These are phyloP conservation scores for Hyphopichia homilentoma DNA, from an alignment of 805 yeast species.

Conservation along the genomic window DNA sequence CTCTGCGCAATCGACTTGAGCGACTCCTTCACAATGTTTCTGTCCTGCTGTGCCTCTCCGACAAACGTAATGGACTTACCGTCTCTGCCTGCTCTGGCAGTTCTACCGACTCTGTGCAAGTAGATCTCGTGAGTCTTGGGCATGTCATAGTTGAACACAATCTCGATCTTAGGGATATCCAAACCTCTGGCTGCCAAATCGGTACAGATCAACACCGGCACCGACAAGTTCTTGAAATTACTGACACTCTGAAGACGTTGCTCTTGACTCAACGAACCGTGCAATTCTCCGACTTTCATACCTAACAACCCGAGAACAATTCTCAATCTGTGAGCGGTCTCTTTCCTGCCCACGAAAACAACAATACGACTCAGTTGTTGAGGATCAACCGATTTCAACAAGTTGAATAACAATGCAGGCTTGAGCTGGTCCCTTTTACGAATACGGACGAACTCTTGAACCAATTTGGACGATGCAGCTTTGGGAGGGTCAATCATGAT, in stretches of 20 bases:
- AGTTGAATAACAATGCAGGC: constrained; percentile 74
- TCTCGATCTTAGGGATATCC: constrained; percentile 96
- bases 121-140: constrained; percentile 90
- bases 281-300: constrained; percentile 72
- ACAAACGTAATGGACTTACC: constrained; percentile 93
- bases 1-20: constrained; percentile 55
- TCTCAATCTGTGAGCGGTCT: constrained; percentile 82
- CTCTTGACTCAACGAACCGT: constrained; percentile 84
- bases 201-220: constrained; percentile 90
- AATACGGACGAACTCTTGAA: constrained; percentile 92
- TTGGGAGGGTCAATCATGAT: constrained; percentile 97
- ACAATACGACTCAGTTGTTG: constrained; percentile 68
- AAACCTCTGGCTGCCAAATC: constrained; percentile 99
- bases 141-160: constrained; percentile 93
- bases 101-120: constrained; percentile 97
- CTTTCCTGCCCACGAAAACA: constrained; percentile 90
- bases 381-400: constrained; percentile 65
- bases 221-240: constrained; percentile 75
- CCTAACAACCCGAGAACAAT: constrained; percentile 73
- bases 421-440: constrained; percentile 83
- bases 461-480: constrained; percentile 84
- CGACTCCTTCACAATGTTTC: constrained; percentile 88
- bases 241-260: constrained; percentile 86
- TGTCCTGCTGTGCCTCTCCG: constrained; percentile 84
- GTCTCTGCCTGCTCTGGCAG: constrained; percentile 98